Evolutionary conservation across 139 green algal genomes (phyloP).

Genomic region (Chlorella sp.): DNA sequence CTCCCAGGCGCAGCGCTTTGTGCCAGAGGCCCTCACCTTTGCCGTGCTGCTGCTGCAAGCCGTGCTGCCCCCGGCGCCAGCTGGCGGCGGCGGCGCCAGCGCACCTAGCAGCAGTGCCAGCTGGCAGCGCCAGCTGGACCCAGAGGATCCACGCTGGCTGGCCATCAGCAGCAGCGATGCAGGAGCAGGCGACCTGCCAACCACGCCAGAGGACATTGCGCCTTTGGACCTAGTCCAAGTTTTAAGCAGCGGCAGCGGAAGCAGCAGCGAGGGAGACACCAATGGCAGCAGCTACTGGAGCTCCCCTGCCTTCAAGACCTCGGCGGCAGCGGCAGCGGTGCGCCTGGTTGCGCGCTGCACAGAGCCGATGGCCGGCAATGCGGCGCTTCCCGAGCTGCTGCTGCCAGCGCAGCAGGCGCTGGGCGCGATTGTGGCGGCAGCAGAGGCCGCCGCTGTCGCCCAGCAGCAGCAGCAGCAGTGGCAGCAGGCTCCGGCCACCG

Average conservation of each 20-base stretch:
- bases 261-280: background rate
- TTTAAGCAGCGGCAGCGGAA: background rate
- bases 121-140: background rate
- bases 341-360: constrained; percentile 44
- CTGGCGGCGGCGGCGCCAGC: background rate
- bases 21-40: constrained; percentile 75
- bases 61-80: background rate
- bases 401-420: constrained; percentile 40
- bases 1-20: constrained; percentile 56
- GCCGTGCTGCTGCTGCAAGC: constrained; percentile 50
- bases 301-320: constrained; percentile 41
- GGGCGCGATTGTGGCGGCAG: background rate
- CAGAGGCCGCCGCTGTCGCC: background rate
- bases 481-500: background rate
- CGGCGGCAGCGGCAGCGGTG: constrained; percentile 50
- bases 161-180: background rate
- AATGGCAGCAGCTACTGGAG: constrained; percentile 2
- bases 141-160: constrained; percentile 31
- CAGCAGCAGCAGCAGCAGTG: background rate
- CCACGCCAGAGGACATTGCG: constrained; percentile 16
- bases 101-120: background rate
- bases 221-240: constrained; percentile 26
- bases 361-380: constrained; percentile 36
- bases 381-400: constrained; percentile 66
- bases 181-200: background rate